Conservation (phyloP, 805 yeast species). For the Ogataea zsoltii region DNA sequence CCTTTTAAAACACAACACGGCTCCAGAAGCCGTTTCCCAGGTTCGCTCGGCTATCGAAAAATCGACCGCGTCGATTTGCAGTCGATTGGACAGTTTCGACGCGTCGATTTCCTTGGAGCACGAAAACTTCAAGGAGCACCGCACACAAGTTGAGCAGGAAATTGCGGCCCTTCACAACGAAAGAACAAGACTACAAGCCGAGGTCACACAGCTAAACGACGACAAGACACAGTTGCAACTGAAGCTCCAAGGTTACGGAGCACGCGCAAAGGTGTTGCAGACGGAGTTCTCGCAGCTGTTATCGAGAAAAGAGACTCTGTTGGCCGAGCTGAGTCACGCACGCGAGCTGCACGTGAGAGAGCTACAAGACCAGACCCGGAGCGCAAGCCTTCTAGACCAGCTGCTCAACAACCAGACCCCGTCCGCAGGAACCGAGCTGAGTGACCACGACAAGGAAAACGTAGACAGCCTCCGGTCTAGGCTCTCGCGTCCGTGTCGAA, state of each 20-base stretch:
- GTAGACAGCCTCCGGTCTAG: slow-evolving; percentile 2
- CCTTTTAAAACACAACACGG: too few species aligned
- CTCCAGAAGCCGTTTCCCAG: too few species aligned
- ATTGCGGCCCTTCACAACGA: not conserved
- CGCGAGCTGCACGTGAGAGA: not conserved
- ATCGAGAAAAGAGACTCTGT: not conserved
- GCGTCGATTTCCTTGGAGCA: too few species aligned
- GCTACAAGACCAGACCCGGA: not conserved
- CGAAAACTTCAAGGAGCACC: too few species aligned
- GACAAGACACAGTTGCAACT: not conserved
- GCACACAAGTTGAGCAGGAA: not conserved
- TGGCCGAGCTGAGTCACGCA: not conserved
- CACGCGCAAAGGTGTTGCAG: not conserved
- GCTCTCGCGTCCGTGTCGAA: not conserved
- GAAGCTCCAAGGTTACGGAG: slow-evolving; percentile 1
- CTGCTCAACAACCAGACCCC: not conserved
- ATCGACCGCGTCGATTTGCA: not conserved
- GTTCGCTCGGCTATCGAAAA: not conserved
- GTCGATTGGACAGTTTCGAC: not conserved
- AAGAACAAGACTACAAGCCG: not conserved
- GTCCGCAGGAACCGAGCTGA: not conserved
- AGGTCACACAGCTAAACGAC: not conserved
- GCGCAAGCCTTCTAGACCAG: not conserved
- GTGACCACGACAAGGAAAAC: slow-evolving; percentile 1
- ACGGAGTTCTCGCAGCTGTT: not conserved